Evolutionary conservation across 2,329 filamentous ascomycete species (phyloP), one percentile per base, ranked within the genome.

Genomic region (Fusarium continuum): DNA sequence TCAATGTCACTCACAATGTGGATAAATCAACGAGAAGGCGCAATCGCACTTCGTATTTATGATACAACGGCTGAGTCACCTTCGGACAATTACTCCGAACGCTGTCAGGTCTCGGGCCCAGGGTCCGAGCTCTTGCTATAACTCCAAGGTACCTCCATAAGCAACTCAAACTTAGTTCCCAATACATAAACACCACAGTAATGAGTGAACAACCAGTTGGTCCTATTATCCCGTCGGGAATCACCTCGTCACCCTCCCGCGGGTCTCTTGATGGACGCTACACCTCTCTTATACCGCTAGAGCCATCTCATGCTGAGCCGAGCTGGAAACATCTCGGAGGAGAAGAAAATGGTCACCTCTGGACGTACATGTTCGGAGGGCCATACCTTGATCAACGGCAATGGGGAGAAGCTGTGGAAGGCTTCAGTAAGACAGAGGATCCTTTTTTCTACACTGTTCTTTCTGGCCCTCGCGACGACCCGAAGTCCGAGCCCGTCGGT

Each of bases 371-470:
- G 65, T 55, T 74, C 13, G 53, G 55, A 2, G 66, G 63, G 0
- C 73, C 71, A 0, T 74, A 70, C 8, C 40, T 62, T 6, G 60
- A 62, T 1, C 38, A 54, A 11, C 26, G 56, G 0, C 31, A 68
- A 3, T 75, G 71, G 59, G 61, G 63, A 16, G 25, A 52, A 0
- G 34, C 51, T 1, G 54, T 74, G 7, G 31, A 48, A 13, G 26
- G 51, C 3, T 76, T 70, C 65, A 60, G 59, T 28, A 58, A 40
- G 4, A 74, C 73, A 0, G 48, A 65, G 2, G 77, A 81, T 53
- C 74, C 76, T 0, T 68, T 79, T 32, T 80, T 78, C 67, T 85
- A 78, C 64, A 75, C 79, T 11, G 76, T 85, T 20, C 69, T 82
- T 14, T 77, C 78, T 4, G 68, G 67, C 0, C 70, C 67, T 4